Percentiles rank a stretch among this genome's conserved stretches.
Conservation (phyloP, 106 monocot species). For the Dendrobium catenatum region DNA sequence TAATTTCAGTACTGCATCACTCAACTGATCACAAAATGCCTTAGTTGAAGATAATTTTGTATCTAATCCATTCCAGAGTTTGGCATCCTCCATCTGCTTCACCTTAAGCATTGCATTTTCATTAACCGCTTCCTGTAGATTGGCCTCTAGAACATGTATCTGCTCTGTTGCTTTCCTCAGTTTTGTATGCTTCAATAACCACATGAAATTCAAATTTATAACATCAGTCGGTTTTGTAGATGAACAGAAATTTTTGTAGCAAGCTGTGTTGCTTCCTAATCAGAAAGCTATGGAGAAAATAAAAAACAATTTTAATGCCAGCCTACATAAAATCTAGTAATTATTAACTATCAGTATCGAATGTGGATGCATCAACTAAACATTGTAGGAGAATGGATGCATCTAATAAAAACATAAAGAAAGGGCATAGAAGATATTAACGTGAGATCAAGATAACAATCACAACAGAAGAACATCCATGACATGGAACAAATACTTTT, state of each 20-base stretch:
- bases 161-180: conserved; percentile 76
- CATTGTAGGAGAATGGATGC: background rate
- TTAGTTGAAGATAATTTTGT: conserved; percentile 83
- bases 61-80: conserved; percentile 85
- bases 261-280: background rate
- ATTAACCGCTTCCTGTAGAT: conserved; percentile 70
- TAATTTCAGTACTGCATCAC: conserved; percentile 68
- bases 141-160: conserved; percentile 68
- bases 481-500: background rate
- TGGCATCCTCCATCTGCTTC: conserved; percentile 81
- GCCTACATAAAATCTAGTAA: background rate
- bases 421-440: background rate
- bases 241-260: background rate
- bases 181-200: conserved; percentile 55
- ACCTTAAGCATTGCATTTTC: conserved; percentile 84
- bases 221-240: background rate
- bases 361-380: background rate
- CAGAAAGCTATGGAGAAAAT: background rate
- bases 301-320: background rate
- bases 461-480: background rate
- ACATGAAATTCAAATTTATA: conserved; percentile 6
- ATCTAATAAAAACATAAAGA: background rate
- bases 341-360: background rate
- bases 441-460: background rate
- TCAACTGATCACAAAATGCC: conserved; percentile 72